Evolutionary conservation across 1,284 basidiomycete species (phyloP), one percentile per base, ranked within the genome.

Genomic region (Anthracocystis walkeri): DNA sequence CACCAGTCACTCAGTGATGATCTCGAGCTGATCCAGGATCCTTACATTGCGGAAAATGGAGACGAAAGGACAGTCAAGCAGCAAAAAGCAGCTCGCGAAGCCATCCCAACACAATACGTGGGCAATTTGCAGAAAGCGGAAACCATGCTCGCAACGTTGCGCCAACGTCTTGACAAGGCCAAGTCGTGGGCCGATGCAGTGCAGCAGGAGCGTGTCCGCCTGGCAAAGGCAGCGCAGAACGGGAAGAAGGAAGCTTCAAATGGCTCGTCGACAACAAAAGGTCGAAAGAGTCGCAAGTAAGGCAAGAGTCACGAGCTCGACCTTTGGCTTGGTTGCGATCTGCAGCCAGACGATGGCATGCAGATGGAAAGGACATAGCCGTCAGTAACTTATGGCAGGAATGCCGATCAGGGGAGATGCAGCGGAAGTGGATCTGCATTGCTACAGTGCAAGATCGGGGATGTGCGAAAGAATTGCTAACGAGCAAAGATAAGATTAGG

Each of bases 11-110:
- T 74, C 29, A 51, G 29, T 29, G 71, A 74, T 27, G 71, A 74
- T 38, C 57, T 74, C 23, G 71, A 74, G 42, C 52, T 74, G 20
- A 74, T 74, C 20, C 71, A 65, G 25, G 71, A 74, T 40, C 54
- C 58, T 3, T 69, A 48, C 42, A 42, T 74, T 7, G 58, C 62
- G 1, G 48, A 68, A 18, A 64, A 21, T 14, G 71, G 58, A 18
- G 71, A 74, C 48, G 71, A 74, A 31, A 65, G 50, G 41, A 56
- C 55, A 7, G 44, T 65, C 48, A 74, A 74, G 65, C 65, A 65
- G 61, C 71, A 74, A 18, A 74, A 65, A 29, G 61, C 59, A 20
- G 71, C 71, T 6, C 58, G 62, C 18, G 71, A 74, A 38, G 71
- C 71, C n/a, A 58, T 74, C 5, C 71, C 71, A 3, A 59, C 58